Evolutionary conservation across 345 rosid species (phyloP), one percentile per base, ranked within the genome.

Genomic region (Balakata baccata): DNA sequence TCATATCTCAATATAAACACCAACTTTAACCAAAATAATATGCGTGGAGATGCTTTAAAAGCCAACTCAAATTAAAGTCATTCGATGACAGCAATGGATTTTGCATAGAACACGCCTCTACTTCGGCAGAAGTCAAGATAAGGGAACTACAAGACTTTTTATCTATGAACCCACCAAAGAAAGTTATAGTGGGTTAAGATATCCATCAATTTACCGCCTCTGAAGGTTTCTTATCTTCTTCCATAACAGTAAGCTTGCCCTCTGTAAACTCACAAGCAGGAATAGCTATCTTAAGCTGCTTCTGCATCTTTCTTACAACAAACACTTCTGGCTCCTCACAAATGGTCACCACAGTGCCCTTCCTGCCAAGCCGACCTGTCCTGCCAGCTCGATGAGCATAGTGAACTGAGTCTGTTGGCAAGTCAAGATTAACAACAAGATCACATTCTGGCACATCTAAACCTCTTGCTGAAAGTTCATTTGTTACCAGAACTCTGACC

Each of bases 401-500:
- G 74, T 92, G 98, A 68, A 90, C 83, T 11, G 92, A 79, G 68
- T 90, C 97, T 0, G 93, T 89, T 10, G 96, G 98, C 74, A 92
- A 83, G 60, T 86, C 97, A 50, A 95, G 86, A 86, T 91, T 92
- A 66, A 92, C 92, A 77, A 92, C 98, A 14, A 92, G 89, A 74
- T 92, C 99, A 69, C 99, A 91, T 71, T 95, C 96, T 0, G 93
- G 91, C 41, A 95, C 90, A 57, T 91, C 99, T 66, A 92, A 83
- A 50, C 96, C 99, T 82, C 99, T 84, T 51, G 98, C 99, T 2
- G 99, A 91, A 53, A 95, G 92, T 88, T 92, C 98, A 73, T 95
- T 92, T 0, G 98, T 92, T 72, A 92, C 89, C 0, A 95, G 86
- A 38, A 92, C 88, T 76, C 94, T 85, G 70, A 91, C 68, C 69